Conservation (phyloP, 768 basidiomycete genomes). For the Coprinellus micaceus region DNA sequence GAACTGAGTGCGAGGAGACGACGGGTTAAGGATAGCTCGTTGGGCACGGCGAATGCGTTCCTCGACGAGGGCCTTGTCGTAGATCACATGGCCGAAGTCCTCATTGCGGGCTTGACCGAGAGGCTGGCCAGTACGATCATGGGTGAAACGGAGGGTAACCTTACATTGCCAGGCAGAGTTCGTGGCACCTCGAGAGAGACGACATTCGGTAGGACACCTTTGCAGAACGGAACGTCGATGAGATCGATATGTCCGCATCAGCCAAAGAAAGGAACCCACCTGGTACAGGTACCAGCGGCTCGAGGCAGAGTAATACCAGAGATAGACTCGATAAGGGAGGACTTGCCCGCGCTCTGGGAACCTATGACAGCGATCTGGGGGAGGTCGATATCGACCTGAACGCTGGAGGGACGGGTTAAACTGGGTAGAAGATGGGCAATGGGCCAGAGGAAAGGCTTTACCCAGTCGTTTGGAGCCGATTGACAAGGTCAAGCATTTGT, state of each 20-base stretch:
- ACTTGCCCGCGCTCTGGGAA: slow-evolving; percentile 71
- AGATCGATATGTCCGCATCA: too few species aligned
- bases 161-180: slow-evolving; percentile 44
- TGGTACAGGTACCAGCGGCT: slow-evolving; percentile 72
- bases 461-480: slow-evolving; percentile 62
- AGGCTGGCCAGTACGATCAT: slow-evolving; percentile 34
- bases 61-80: slow-evolving; percentile 51
- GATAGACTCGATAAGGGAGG: slow-evolving; percentile 73
- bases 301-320: slow-evolving; percentile 69
- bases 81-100: slow-evolving; percentile 47
- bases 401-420: slow-evolving; percentile 33
- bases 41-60: slow-evolving; percentile 67
- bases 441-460: slow-evolving; percentile 16
- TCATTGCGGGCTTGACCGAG: slow-evolving; percentile 37
- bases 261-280: too few species aligned
- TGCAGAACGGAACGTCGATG: too few species aligned
- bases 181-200: slow-evolving; percentile 35
- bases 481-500: slow-evolving; percentile 55
- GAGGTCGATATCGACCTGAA: slow-evolving; percentile 66
- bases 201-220: slow-evolving; percentile 61
- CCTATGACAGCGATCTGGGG: slow-evolving; percentile 75
- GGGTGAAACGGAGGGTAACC: slow-evolving; percentile 45
- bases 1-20: slow-evolving; percentile 28
- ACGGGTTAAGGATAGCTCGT: slow-evolving; percentile 61
- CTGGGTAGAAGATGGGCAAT: too few species aligned